Evolutionary conservation across 1,284 basidiomycete species (phyloP), one percentile per base, ranked within the genome.

Genomic region (Schizophyllum commune): DNA sequence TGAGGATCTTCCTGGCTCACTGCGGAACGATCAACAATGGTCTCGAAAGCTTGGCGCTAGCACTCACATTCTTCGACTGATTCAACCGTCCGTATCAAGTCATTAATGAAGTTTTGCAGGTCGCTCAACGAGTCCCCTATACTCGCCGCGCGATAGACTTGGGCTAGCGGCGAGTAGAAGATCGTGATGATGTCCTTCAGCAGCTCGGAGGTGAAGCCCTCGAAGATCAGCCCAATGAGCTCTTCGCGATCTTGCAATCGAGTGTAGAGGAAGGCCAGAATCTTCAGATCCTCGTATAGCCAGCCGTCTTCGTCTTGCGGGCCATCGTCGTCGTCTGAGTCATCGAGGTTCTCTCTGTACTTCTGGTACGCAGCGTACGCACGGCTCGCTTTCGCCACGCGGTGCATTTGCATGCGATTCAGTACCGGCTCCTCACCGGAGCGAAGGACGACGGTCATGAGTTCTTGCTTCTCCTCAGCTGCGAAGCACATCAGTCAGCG

Each of bases 161-260:
- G 93, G 0, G 97, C 97, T n/a, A 99, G 80, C 1, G 97, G 97
- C 0, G 96, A 79, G 74, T 99, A 99, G 75, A 99, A 99, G 64
- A 99, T 99, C 11, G 97, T 98, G 68, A 99, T 95, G 64, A 99
- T 98, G 72, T 99, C 97, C 75, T 96, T 98, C 68, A 99, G 79
- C 52, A 99, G 77, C 57, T 98, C 96, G 2, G 97, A 88, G 0
- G 97, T 99, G 52, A 89, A 90, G 13, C 96, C 95, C 94, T 99
- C 96, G 67, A 98, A 98, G 58, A 99, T 91, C 56, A 99, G 79
- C 58, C 89, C 92, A 66, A 99, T 91, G 66, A 99, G 71, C 73
- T 96, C 92, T 71, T 99, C 94, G 68, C 94, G 88, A 72, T 98
- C 97, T 64, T 89, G 81, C 58, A 98, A 79, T 57, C 88, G 81